These are phyloP conservation scores for Cryphonectria parasitica DNA, from an alignment of 2,329 filamentous ascomycete genomes.

Conservation along the genomic window DNA sequence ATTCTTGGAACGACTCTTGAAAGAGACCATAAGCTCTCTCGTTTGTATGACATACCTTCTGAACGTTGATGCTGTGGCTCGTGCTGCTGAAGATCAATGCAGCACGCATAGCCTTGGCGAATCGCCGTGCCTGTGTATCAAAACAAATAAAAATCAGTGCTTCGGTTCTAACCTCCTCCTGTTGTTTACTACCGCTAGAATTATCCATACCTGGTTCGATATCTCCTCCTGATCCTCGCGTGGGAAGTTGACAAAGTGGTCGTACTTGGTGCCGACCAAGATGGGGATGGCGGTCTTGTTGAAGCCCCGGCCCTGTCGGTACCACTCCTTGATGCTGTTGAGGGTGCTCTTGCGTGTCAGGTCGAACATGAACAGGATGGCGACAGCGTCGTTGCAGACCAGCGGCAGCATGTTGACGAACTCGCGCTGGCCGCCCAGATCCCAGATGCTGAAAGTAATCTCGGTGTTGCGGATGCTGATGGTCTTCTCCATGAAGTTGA, in stretches of 20 bases:
- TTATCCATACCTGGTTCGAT: slow-evolving; percentile 75
- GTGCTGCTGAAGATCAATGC: slow-evolving; percentile 98
- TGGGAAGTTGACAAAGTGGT: slow-evolving; percentile 99
- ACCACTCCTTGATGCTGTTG: slow-evolving; percentile 99
- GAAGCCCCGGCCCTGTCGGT: slow-evolving; percentile 94
- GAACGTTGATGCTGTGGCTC: slow-evolving; percentile 98
- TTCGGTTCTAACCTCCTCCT: neutral
- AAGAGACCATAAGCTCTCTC: neutral
- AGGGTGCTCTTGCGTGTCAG: slow-evolving; percentile 96
- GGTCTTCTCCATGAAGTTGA: slow-evolving; percentile 99
- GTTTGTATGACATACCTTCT: slow-evolving; percentile 70
- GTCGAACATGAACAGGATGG: slow-evolving; percentile 99
- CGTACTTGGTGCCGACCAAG: slow-evolving; percentile 95
- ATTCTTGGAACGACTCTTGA: no score
- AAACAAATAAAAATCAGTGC: slow-evolving; percentile 31
- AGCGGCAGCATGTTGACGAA: slow-evolving; percentile 99
- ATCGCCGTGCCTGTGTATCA: slow-evolving; percentile 76
- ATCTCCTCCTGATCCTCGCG: slow-evolving; percentile 98
- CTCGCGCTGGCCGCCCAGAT: slow-evolving; percentile 94
- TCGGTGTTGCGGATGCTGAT: slow-evolving; percentile 99
- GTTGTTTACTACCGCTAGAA: slow-evolving; percentile 25
- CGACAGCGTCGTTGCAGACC: slow-evolving; percentile 99
- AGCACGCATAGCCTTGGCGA: slow-evolving; percentile 97
- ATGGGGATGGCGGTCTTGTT: slow-evolving; percentile 99
- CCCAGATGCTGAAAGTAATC: slow-evolving; percentile 99